These are phyloP conservation scores for Suhomyces taliae DNA, from an alignment of 1,139 yeast genomes.

Conservation along the genomic window DNA sequence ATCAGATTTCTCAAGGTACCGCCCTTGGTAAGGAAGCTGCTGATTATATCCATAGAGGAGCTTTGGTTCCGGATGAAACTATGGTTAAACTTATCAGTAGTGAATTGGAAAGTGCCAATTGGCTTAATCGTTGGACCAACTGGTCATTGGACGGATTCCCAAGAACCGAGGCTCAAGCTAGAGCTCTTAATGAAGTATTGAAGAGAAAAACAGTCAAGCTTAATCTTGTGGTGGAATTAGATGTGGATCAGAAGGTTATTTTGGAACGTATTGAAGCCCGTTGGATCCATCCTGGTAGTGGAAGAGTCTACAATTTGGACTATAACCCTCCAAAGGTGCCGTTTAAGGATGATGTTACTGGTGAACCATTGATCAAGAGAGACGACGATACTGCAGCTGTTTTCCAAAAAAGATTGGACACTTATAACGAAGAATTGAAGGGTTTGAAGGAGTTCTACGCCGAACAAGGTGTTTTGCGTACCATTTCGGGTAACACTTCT, in stretches of 20 bases:
- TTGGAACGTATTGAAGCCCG: conserved; percentile 80
- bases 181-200: conserved; percentile 52
- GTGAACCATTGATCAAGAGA: conserved; percentile 77
- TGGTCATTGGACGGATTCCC: conserved; percentile 95
- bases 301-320: conserved; percentile 79
- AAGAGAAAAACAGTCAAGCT: conserved; percentile 38
- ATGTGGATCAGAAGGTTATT: conserved; percentile 79
- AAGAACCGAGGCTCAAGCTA: conserved; percentile 73
- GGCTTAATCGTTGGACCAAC: conserved; percentile 48
- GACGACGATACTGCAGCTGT: conserved; percentile 76
- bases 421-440: conserved; percentile 56
- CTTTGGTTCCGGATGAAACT: conserved; percentile 67
- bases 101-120: conserved; percentile 45
- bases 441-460: conserved; percentile 68
- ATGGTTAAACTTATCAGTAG: conserved; percentile 60
- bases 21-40: conserved; percentile 60
- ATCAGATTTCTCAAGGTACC: conserved; percentile 59
- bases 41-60: conserved; percentile 58
- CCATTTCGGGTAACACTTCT: conserved; percentile 74
- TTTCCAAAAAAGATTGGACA: conserved; percentile 64
- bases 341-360: conserved; percentile 83
- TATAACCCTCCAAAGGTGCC: conserved; percentile 87
- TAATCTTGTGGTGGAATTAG: conserved; percentile 77
- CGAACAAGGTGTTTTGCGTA: conserved; percentile 50
- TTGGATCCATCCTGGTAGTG: conserved; percentile 82